Percentiles rank a stretch among this genome's conserved stretches.
Evolutionary conservation across 1,139 yeast species (phyloP).

Genomic region (Wickerhamomyces sp.): DNA sequence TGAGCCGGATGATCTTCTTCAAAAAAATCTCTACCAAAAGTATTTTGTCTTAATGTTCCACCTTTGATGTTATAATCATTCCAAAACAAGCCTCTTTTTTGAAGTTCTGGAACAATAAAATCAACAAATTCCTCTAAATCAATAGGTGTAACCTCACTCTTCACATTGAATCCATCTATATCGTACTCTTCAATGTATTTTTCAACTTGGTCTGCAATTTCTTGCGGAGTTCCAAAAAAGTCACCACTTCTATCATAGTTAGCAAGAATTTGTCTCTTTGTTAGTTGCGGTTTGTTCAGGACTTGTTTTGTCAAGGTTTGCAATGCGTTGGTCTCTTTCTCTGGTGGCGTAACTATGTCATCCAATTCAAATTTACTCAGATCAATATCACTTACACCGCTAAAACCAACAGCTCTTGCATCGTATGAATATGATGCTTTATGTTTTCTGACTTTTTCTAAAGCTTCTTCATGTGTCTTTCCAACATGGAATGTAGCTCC

Average conservation of each 20-base stretch:
- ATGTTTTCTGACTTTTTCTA: slow-evolving; percentile 21
- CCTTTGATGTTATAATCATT: slow-evolving; percentile 26
- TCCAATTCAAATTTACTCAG: slow-evolving; percentile 22
- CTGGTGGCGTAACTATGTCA: slow-evolving; percentile 23
- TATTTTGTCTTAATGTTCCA: slow-evolving; percentile 10
- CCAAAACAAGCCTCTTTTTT: slow-evolving; percentile 27
- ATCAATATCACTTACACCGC: slow-evolving; percentile 32
- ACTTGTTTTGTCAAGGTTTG: slow-evolving; percentile 1
- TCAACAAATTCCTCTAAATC: slow-evolving; percentile 31
- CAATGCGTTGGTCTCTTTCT: neutral
- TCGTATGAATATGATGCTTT: slow-evolving; percentile 23
- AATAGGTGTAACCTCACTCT: slow-evolving; percentile 29
- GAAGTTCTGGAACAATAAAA: slow-evolving; percentile 28
- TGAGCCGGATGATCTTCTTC: slow-evolving; percentile 32
- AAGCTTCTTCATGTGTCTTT: slow-evolving; percentile 28
- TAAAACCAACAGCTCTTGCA: slow-evolving; percentile 28
- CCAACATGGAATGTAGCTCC: slow-evolving; percentile 24
- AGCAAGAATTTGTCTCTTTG: slow-evolving; percentile 4
- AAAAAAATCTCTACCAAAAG: slow-evolving; percentile 4
- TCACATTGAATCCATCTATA: slow-evolving; percentile 32
- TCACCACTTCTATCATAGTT: slow-evolving; percentile 1
- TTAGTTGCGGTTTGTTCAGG: slow-evolving; percentile 4
- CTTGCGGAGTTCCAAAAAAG: slow-evolving; percentile 27
- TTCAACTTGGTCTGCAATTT: slow-evolving; percentile 29
- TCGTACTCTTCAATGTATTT: slow-evolving; percentile 30